phyloP scores from a whole-genome alignment of 2,329 filamentous ascomycete species.

The Phaeoacremonium minimum region DNA sequence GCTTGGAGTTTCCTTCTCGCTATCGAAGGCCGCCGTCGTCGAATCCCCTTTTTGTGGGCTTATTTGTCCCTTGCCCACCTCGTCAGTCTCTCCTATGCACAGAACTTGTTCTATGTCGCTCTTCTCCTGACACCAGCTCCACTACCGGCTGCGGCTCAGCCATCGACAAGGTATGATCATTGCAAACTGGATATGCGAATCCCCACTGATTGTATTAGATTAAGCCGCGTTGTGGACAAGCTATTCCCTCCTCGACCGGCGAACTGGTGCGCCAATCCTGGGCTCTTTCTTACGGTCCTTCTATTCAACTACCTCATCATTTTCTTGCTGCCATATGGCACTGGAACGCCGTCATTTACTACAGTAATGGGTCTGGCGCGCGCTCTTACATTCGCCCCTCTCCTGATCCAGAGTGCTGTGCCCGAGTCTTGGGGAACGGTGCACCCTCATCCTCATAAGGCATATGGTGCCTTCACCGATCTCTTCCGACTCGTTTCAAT shows the following conservation, averaged over 20 bases:
- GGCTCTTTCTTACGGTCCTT: constrained; percentile 26
- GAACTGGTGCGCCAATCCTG: constrained; percentile 36
- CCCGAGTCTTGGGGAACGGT: constrained; percentile 44
- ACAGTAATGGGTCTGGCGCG: constrained; percentile 25
- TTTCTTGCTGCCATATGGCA: constrained; percentile 32
- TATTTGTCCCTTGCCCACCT: constrained; percentile 57
- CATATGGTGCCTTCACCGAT: constrained; percentile 33
- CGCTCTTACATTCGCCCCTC: constrained; percentile 36
- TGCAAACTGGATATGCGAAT: not conserved
- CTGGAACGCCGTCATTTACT: constrained; percentile 33
- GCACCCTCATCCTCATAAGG: constrained; percentile 31
- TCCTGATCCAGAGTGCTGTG: constrained; percentile 40
- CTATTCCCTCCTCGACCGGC: constrained; percentile 34
- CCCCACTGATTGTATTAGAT: constrained; percentile 9
- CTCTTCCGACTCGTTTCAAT: constrained; percentile 44
- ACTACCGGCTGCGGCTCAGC: constrained; percentile 23
- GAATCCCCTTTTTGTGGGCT: constrained; percentile 48
- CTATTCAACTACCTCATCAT: constrained; percentile 27
- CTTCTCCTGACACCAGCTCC: constrained; percentile 52
- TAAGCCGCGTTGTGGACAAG: constrained; percentile 19
- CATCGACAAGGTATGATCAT: constrained; percentile 19
- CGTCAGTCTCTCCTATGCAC: constrained; percentile 55
- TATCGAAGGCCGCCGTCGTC: constrained; percentile 53
- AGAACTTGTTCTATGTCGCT: constrained; percentile 59
- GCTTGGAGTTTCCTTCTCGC: constrained; percentile 55